phyloP scores from a whole-genome alignment of 139 green algal genomes.

The Chlorella sp. region DNA sequence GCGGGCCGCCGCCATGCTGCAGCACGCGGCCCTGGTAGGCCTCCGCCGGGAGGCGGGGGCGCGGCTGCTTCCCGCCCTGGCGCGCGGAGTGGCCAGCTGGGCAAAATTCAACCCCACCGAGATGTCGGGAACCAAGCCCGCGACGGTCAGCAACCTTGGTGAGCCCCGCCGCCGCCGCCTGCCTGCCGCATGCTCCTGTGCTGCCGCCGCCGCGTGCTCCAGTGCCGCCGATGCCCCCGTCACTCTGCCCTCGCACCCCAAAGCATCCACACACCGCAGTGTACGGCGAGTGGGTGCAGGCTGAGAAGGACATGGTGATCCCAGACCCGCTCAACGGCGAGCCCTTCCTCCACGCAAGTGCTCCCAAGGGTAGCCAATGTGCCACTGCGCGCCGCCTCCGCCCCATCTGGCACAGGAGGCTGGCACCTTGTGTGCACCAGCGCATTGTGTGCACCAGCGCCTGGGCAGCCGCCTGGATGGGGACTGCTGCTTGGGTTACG shows the following conservation, averaged over 20 bases:
- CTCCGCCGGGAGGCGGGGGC: not conserved
- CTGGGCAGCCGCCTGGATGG: too few relatives aligned
- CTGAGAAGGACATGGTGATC: slow-evolving; percentile 58
- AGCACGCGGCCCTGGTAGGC: too few relatives aligned
- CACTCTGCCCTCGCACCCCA: not conserved
- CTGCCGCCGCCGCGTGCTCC: slow-evolving; percentile 17
- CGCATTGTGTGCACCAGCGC: too few relatives aligned
- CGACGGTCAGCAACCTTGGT: slow-evolving; percentile 69
- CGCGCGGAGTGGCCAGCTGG: slow-evolving; percentile 53
- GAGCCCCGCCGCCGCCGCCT: slow-evolving; percentile 3
- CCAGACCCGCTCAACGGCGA: slow-evolving; percentile 86
- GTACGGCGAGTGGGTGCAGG: slow-evolving; percentile 67
- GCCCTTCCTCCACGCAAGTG: slow-evolving; percentile 60
- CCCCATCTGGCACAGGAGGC: too few relatives aligned
- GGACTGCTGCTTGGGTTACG: too few relatives aligned
- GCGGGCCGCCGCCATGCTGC: too few relatives aligned
- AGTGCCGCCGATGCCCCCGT: not conserved
- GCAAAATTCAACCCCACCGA: slow-evolving; percentile 64
- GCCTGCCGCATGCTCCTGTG: not conserved
- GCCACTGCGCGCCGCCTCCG: not conserved
- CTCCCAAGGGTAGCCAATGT: not conserved
- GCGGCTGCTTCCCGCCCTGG: not conserved
- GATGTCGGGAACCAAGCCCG: slow-evolving; percentile 59
- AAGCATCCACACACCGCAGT: slow-evolving; percentile 52
- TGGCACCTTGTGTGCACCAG: too few relatives aligned